Conservation (phyloP, 2,329 filamentous ascomycete genomes). For the Fusarium musae region DNA sequence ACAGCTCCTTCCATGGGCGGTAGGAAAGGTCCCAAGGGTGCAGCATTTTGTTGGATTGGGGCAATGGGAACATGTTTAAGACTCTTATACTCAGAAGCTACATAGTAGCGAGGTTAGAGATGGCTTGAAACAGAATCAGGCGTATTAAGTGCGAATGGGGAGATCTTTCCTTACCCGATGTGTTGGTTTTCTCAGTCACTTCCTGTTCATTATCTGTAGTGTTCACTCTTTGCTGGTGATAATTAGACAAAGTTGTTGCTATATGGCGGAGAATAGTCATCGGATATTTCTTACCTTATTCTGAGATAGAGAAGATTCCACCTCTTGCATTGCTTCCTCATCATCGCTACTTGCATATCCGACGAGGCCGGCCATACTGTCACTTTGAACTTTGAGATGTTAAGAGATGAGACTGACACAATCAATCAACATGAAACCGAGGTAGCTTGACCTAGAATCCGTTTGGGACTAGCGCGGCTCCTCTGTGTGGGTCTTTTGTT, state of each 20-base stretch:
- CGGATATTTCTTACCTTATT: slow-evolving; percentile 22
- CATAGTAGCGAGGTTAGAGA: not conserved
- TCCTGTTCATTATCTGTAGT: not conserved
- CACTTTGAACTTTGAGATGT: slow-evolving; percentile 2
- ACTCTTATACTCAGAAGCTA: slow-evolving; percentile 13
- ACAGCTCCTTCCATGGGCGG: slow-evolving; percentile 46
- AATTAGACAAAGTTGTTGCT: slow-evolving; percentile 9
- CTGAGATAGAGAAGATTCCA: slow-evolving; percentile 2
- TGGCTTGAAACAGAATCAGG: not conserved
- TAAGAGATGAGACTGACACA: slow-evolving; percentile 1
- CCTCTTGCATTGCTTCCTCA: slow-evolving; percentile 51
- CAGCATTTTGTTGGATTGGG: slow-evolving; percentile 47
- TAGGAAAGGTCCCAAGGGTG: slow-evolving; percentile 54
- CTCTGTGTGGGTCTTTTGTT: slow-evolving; percentile 1
- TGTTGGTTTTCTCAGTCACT: not conserved
- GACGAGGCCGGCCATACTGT: slow-evolving; percentile 57
- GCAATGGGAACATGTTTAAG: slow-evolving; percentile 37
- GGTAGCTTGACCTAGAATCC: slow-evolving; percentile 21
- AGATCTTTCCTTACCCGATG: slow-evolving; percentile 12
- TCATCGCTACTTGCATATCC: slow-evolving; percentile 64
- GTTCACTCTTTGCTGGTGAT: slow-evolving; percentile 9
- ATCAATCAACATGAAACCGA: slow-evolving; percentile 11
- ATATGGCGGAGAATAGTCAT: not conserved
- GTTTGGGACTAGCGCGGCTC: slow-evolving; percentile 36
- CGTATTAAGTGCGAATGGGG: not conserved